Conservation (phyloP, 1,284 basidiomycete genomes). For the Gymnopus androsaceus region DNA sequence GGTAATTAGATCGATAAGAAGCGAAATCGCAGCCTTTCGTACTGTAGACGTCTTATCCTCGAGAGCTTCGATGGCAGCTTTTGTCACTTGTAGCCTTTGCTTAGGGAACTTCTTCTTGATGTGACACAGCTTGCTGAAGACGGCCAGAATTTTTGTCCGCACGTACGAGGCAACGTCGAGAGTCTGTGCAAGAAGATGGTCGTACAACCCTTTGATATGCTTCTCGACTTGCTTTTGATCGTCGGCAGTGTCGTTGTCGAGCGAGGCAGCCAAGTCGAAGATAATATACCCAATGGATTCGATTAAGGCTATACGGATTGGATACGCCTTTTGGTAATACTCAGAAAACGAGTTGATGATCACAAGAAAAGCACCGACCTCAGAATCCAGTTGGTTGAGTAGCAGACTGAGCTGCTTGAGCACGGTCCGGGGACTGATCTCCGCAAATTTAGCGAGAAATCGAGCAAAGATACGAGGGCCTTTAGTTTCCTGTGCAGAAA, state of each 20-base stretch:
- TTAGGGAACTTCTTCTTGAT: constrained; percentile 86
- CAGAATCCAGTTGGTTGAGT: constrained; percentile 87
- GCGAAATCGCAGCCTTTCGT: constrained; percentile 79
- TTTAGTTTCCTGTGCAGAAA: constrained; percentile 81
- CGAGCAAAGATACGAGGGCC: constrained; percentile 84
- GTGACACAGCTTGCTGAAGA: constrained; percentile 73
- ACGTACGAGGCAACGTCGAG: constrained; percentile 92
- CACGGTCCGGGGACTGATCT: constrained; percentile 83
- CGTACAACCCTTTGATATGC: constrained; percentile 83
- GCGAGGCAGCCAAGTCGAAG: constrained; percentile 59
- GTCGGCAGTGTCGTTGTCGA: constrained; percentile 42
- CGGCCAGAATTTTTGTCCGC: constrained; percentile 82
- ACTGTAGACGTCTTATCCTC: constrained; percentile 92
- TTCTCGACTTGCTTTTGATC: constrained; percentile 70
- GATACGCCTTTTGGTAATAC: constrained; percentile 71
- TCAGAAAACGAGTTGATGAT: constrained; percentile 5
- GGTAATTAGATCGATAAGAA: constrained; percentile 77
- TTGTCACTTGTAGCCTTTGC: constrained; percentile 78
- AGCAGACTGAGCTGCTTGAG: constrained; percentile 90
- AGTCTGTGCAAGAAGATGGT: constrained; percentile 83
- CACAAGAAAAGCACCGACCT: constrained; percentile 52
- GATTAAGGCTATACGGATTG: constrained; percentile 92
- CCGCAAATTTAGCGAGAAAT: constrained; percentile 84
- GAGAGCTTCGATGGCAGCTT: constrained; percentile 76
- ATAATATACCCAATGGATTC: constrained; percentile 86